Evolutionary conservation across 805 yeast genomes (phyloP).

Genomic region (Spathaspora gorwiae): DNA sequence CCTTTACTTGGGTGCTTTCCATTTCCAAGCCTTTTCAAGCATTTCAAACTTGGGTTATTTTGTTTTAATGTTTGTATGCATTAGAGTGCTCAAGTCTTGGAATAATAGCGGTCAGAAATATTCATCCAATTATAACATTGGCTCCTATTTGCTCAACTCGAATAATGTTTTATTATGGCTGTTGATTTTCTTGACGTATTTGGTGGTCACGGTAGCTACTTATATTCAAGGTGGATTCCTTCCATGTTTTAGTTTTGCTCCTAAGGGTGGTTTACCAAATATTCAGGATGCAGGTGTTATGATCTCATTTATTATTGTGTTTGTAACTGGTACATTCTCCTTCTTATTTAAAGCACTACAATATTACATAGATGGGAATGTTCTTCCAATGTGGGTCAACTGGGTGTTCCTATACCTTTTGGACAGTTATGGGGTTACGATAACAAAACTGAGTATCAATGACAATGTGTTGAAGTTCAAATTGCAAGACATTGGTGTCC

Average conservation of each 20-base stretch:
- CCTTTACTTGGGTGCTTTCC: constrained; percentile 7
- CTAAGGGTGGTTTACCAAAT: constrained; percentile 2
- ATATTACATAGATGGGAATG: constrained; percentile 51
- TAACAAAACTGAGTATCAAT: neutral
- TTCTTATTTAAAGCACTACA: constrained; percentile 53
- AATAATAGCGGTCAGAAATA: constrained; percentile 86
- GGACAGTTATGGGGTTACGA: constrained; percentile 6
- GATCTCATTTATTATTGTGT: constrained; percentile 42
- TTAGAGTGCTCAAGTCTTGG: constrained; percentile 76
- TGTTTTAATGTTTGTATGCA: constrained; percentile 21
- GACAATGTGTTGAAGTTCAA: constrained; percentile 8
- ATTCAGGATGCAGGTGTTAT: constrained; percentile 20
- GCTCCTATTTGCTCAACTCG: constrained; percentile 33
- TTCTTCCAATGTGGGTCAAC: constrained; percentile 39
- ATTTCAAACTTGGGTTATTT: constrained; percentile 1
- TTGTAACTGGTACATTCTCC: constrained; percentile 42
- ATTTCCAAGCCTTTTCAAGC: constrained; percentile 2
- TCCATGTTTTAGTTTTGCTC: constrained; percentile 13
- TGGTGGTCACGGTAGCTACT: constrained; percentile 13
- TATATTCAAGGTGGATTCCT: constrained; percentile 23
- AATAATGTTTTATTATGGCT: constrained; percentile 42
- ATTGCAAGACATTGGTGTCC: constrained; percentile 20
- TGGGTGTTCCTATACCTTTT: constrained; percentile 25
- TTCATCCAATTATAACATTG: constrained; percentile 34
- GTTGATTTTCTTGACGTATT: constrained; percentile 40